These are phyloP conservation scores for Penicillium dipodomyicola DNA, from an alignment of 495 filamentous ascomycete genomes.

Conservation along the genomic window DNA sequence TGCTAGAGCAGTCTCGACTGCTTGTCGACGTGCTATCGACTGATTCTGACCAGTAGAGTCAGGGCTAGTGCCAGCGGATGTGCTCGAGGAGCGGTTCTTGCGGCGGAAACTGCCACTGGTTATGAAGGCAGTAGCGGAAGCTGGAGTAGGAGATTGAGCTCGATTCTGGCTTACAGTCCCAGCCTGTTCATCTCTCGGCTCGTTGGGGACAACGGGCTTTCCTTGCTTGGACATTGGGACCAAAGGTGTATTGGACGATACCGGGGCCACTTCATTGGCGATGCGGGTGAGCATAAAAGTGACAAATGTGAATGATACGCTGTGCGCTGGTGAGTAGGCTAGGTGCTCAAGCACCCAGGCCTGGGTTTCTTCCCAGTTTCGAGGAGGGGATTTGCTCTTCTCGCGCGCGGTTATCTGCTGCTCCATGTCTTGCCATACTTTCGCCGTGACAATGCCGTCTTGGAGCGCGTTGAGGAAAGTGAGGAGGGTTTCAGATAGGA, in stretches of 20 bases:
- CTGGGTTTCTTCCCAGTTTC: constrained; percentile 60
- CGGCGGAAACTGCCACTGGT: constrained; percentile 37
- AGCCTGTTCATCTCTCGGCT: constrained; percentile 12
- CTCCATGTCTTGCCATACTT: constrained; percentile 71
- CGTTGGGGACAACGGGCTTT: constrained; percentile 1
- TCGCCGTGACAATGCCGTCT: constrained; percentile 68
- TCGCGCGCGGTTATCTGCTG: constrained; percentile 53
- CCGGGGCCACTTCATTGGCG: constrained; percentile 46
- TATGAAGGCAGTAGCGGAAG: constrained; percentile 33
- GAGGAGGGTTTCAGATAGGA: constrained; percentile 63
- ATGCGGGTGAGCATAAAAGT: constrained; percentile 67
- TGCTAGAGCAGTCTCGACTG: constrained; percentile 36
- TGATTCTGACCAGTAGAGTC: constrained; percentile 3
- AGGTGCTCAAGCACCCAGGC: constrained; percentile 70
- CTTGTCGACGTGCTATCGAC: constrained; percentile 30
- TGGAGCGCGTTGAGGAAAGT: constrained; percentile 67
- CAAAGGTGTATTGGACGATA: constrained; percentile 15
- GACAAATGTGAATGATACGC: constrained; percentile 82
- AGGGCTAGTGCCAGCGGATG: constrained; percentile 14
- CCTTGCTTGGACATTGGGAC: constrained; percentile 1
- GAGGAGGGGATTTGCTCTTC: constrained; percentile 46
- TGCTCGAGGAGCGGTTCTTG: constrained; percentile 22
- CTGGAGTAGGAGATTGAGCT: constrained; percentile 22
- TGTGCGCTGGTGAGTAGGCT: constrained; percentile 67
- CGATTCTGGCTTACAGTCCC: constrained; percentile 1